Base-by-base conservation (phyloP, 2,329 filamentous ascomycete genomes). In the Ophiognomonia clavigignenti-juglandacearum region DNA sequence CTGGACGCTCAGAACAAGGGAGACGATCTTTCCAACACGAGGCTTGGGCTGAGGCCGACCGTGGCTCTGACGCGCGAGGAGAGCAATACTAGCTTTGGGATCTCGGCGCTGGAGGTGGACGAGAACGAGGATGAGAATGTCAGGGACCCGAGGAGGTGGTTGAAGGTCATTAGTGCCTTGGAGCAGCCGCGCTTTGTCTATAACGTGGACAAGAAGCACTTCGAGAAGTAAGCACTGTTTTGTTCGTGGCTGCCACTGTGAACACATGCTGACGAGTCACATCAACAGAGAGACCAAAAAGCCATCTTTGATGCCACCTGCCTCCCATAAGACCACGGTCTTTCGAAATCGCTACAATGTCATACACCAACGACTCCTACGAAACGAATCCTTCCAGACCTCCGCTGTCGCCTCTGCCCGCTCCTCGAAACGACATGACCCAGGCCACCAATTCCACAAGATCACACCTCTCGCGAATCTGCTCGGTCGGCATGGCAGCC, bases 261-360 rank as follows among this genome's bases (percentile, higher is more conserved):
- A 32, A 27, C 13, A n/a, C 16, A 10, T 43, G 35, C 48, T 51
- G 10, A 50, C 31, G 39, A n/a, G 7, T 13, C n/a, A 18, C n/a
- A 1, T 16, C 19, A 16, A 13, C 55, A 85, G 80, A 60, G 75
- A 84, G 43, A 72, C 74, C 4, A 73, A 76, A 11, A 82, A 82
- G 54, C 79, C 86, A 13, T 85, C 85, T 1, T 62, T 92, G 34
- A 73, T 98, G 53, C 89, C 95, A 0, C 72, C 80, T 8, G 82
- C 89, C 14, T 80, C 83, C 6, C 86, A 91, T 60, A 96, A 95
- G 65, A 96, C 89, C 2, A 74, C 82, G 3, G 72, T 93, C 37
- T 96, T 96, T 67, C 82, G 90, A 54, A 91, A 96, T 63, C 80
- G 91, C 53, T 97, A 95, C 64, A 86, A 96, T 58, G 78, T 97